Base-by-base conservation (phyloP, 305 asterid genomes). In the Galium porrigens region DNA sequence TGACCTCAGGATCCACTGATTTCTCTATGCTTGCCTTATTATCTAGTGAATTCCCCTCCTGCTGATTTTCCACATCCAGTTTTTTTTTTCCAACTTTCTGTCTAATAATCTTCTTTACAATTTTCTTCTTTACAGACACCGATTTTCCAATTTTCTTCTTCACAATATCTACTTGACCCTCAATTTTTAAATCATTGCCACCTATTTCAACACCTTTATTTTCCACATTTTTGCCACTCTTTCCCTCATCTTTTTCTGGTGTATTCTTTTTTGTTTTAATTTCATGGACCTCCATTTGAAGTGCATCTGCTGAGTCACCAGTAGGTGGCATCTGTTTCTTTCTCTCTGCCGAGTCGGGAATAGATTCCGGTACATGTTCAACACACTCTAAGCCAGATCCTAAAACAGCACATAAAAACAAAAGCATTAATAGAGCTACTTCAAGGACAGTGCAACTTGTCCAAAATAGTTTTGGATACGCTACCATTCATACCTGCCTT, bases 41-140 rank as follows among this genome's bases (percentile, higher is more conserved):
- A 63, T 61, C 79, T 17, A 58, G 72, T 51, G 70, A 82, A 71
- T 69, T 81, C 53, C 33, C 81, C 73, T 34, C 84, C 72, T 51
- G 80, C 61, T 79, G 76, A 20, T 73, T 66, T 77, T 80, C 89
- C 48, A 71, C 17, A 54, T 33, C 66, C 36, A 69, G 84, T 74
- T 81, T 86, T 70, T 78, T 86, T 46, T 75, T 72, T 27, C 80
- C 74, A 70, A 84, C 85, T 71, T 81, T 89, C 77, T 75, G 84
- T 77, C 86, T 91, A 68, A 91, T 86, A 76, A 91, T 77, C 77
- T 85, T 87, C 84, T 79, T 91, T 58, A 91, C 71, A 63, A 90
- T 84, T 77, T 85, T 94, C 85, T 82, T 94, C 76, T 94, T 94
- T 67, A 77, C 94, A 63, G 84, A 56, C 80, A 82, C 85, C 58